These are phyloP conservation scores for Bruguiera sexangula DNA, from an alignment of 345 rosid genomes.

Conservation along the genomic window DNA sequence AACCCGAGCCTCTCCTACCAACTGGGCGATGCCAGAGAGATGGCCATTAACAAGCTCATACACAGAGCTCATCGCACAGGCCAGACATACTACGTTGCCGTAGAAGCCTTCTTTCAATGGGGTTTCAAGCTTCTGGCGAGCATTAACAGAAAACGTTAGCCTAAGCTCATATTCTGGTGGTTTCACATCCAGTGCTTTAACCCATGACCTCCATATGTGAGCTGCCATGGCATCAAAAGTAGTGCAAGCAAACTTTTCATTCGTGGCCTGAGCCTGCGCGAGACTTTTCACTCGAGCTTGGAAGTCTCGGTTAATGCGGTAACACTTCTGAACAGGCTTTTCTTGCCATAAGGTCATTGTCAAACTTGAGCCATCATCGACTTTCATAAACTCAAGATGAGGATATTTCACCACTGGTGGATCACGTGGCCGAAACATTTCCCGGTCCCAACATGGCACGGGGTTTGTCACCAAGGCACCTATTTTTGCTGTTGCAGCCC, in stretches of 20 bases:
- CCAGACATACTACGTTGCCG: slow-evolving; percentile 78
- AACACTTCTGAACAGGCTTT: slow-evolving; percentile 72
- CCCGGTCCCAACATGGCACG: slow-evolving; percentile 74
- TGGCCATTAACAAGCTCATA: slow-evolving; percentile 45
- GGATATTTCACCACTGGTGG: slow-evolving; percentile 61
- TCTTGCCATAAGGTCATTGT: slow-evolving; percentile 60
- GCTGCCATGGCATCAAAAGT: slow-evolving; percentile 88
- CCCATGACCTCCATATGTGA: slow-evolving; percentile 94
- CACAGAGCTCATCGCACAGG: slow-evolving; percentile 66
- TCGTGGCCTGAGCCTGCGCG: slow-evolving; percentile 54
- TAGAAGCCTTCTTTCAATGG: slow-evolving; percentile 64
- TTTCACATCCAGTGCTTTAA: slow-evolving; percentile 71
- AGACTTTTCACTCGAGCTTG: slow-evolving; percentile 52
- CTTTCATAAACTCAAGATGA: slow-evolving; percentile 63
- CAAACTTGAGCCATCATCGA: slow-evolving; percentile 66
- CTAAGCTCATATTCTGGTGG: slow-evolving; percentile 66
- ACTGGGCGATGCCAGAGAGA: slow-evolving; percentile 43
- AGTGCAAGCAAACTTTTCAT: slow-evolving; percentile 41
- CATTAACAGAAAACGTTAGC: slow-evolving; percentile 83
- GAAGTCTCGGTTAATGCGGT: slow-evolving; percentile 61
- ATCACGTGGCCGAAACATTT: slow-evolving; percentile 55
- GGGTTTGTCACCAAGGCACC: slow-evolving; percentile 54
- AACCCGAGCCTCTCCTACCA: slow-evolving; percentile 64
- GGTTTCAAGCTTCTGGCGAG: slow-evolving; percentile 56
- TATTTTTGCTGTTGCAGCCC: slow-evolving; percentile 68